phyloP scores from a whole-genome alignment of 2,329 filamentous ascomycete species.

The Rhytidhysteron rufulum region DNA sequence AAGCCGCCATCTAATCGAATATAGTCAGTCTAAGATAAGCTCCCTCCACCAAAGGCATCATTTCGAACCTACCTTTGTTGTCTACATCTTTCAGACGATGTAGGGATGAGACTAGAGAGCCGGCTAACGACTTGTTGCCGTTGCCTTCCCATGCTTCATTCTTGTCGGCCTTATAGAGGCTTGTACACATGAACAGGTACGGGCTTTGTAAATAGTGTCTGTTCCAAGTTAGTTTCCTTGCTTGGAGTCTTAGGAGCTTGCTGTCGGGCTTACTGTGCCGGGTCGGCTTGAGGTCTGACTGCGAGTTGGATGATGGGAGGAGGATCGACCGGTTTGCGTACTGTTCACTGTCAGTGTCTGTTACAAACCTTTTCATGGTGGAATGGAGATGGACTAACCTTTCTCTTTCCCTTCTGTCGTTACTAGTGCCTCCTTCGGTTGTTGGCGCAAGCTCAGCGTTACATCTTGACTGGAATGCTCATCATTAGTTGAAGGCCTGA shows the following conservation, averaged over 20 bases:
- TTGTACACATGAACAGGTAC: conserved; percentile 60
- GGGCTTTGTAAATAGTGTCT: conserved; percentile 62
- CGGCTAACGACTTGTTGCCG: conserved; percentile 56
- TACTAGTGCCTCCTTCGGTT: conserved; percentile 64
- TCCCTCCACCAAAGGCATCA: conserved; percentile 1
- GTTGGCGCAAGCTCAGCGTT: conserved; percentile 59
- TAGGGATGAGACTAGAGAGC: conserved; percentile 74
- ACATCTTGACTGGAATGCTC: conserved; percentile 48
- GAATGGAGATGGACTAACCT: conserved; percentile 52
- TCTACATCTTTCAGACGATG: conserved; percentile 76
- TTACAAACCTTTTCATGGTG: no score
- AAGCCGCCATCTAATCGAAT: conserved; percentile 75
- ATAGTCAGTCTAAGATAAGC: background rate
- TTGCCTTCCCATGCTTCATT: conserved; percentile 43
- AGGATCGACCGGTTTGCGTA: conserved; percentile 83
- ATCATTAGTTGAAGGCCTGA: conserved; percentile 8
- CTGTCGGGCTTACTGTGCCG: conserved; percentile 53
- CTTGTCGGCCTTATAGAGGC: conserved; percentile 47
- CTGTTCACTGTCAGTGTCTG: conserved; percentile 42
- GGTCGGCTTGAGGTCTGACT: conserved; percentile 48
- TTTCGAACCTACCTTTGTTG: conserved; percentile 51
- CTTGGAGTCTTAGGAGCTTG: background rate
- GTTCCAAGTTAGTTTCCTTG: conserved; percentile 10
- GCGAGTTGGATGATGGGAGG: conserved; percentile 76
- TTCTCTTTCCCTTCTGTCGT: conserved; percentile 69